Evolutionary conservation across 192 early-diverging fungal species (phyloP), one percentile per base, ranked within the genome.

Genomic region (Linderina pennispora): DNA sequence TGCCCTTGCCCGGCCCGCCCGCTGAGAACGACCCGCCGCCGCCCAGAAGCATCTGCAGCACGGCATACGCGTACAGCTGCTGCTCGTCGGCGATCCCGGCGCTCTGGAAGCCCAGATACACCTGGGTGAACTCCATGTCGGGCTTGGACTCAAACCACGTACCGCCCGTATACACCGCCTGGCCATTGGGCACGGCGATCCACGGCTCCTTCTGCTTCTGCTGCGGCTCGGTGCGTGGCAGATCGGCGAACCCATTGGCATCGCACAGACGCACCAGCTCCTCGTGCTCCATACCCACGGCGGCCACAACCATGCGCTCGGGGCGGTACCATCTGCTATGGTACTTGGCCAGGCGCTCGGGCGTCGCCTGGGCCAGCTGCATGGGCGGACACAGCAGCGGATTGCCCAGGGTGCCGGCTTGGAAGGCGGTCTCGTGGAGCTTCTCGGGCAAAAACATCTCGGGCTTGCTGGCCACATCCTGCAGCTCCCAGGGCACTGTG

Each of bases 1-100:
- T 96, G 42, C 96, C 96, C 72, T 98, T 96, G 3, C 95, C 92
- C 1, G 96, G 96, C 7, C 96, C 96, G 47, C 96, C 96, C 0
- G 96, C 96, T 10, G 87, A 90, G 59, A 98, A 98, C 1, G 89
- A 90, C 4, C 92, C 91, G 32, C 96, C 96, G 23, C 96, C 96
- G 19, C 96, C 96, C 60, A 98, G 77, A 23, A 98, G 71, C 43
- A 87, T 79, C 44, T 93, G 86, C 26, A 98, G 68, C 13, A 87
- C 89, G 8, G 96, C 90, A 43, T 97, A 77, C 8, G 90, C 81
- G 64, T 96, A 98, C 11, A 95, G 85, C 16, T 53, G 45, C 10
- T 59, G 56, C 55, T 97, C 96, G 21, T 89, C 78, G 49, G 85
- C 77, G 43, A 91, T 84, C 17, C 83, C 80, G 1, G 89, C 71